Evolutionary conservation across 306 rosid genomes (phyloP).

Genomic region (Trifolium repens): DNA sequence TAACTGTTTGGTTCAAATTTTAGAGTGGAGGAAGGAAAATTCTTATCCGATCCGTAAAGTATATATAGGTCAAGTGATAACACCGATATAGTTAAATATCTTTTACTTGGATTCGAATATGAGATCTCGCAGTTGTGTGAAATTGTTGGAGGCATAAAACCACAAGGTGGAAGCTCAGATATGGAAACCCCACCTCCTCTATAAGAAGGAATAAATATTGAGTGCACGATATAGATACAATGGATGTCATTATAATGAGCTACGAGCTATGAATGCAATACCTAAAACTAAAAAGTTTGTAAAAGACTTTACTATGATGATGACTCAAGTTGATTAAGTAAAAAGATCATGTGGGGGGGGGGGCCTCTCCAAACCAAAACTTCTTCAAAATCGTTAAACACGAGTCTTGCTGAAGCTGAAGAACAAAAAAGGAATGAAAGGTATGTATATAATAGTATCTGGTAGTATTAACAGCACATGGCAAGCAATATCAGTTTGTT

Average conservation of each 20-base stretch:
- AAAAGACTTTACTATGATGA: slow-evolving; percentile 48
- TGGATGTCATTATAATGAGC: slow-evolving; percentile 44
- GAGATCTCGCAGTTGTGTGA: too few relatives aligned
- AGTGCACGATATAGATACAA: slow-evolving; percentile 27
- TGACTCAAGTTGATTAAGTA: slow-evolving; percentile 41
- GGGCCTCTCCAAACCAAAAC: slow-evolving; percentile 41
- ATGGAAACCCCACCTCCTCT: slow-evolving; percentile 18
- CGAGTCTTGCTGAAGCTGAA: slow-evolving; percentile 28
- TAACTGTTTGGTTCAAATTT: too few relatives aligned
- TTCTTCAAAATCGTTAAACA: slow-evolving; percentile 32
- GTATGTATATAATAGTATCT: background rate
- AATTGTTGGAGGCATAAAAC: slow-evolving; percentile 4
- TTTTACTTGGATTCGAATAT: too few relatives aligned
- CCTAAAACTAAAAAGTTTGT: slow-evolving; percentile 42
- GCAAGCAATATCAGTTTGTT: slow-evolving; percentile 30
- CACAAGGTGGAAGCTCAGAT: background rate
- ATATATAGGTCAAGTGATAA: too few relatives aligned
- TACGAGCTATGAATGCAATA: slow-evolving; percentile 39
- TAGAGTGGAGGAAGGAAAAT: too few relatives aligned
- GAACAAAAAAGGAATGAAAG: slow-evolving; percentile 29
- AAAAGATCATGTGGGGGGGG: slow-evolving; percentile 40
- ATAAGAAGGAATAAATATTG: slow-evolving; percentile 26
- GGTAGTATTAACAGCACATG: slow-evolving; percentile 44
- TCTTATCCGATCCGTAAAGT: too few relatives aligned
- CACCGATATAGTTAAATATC: too few relatives aligned